phyloP scores from a whole-genome alignment of 192 early-diverging fungal species.

The Piromyces finnis region DNA sequence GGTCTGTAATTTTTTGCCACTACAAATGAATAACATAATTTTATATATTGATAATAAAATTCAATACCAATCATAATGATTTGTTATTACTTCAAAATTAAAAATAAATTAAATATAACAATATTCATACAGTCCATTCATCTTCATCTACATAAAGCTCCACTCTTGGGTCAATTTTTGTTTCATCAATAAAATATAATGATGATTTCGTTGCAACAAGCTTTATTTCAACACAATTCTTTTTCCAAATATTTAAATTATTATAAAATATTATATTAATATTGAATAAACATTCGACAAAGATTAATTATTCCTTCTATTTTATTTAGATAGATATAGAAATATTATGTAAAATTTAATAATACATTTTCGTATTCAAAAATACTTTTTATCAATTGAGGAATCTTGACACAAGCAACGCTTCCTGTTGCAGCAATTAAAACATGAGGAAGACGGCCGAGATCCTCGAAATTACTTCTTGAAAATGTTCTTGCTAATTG shows the following conservation, averaged over 20 bases:
- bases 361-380: conserved; percentile 12
- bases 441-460: conserved; percentile 8
- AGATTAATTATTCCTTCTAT: too few relatives aligned
- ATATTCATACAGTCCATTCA: conserved; percentile 61
- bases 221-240: conserved; percentile 44
- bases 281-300: too few relatives aligned
- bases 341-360: too few relatives aligned
- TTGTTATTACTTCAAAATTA: background rate
- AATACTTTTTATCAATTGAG: conserved; percentile 29
- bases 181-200: conserved; percentile 66
- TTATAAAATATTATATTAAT: too few relatives aligned
- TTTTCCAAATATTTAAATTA: background rate
- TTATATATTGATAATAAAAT: background rate
- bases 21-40: background rate
- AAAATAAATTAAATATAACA: background rate
- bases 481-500: background rate
- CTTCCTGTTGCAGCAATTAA: conserved; percentile 75
- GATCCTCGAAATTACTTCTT: background rate
- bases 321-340: too few relatives aligned
- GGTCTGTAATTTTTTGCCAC: conserved; percentile 49
- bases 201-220: conserved; percentile 63
- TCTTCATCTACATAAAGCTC: conserved; percentile 59
- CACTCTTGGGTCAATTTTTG: conserved; percentile 14
- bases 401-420: conserved; percentile 80
- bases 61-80: too few relatives aligned